Percentiles rank a stretch among this genome's conserved stretches.
These are phyloP conservation scores for Mortierella claussenii DNA, from an alignment of 192 early-diverging fungal species.

Conservation along the genomic window DNA sequence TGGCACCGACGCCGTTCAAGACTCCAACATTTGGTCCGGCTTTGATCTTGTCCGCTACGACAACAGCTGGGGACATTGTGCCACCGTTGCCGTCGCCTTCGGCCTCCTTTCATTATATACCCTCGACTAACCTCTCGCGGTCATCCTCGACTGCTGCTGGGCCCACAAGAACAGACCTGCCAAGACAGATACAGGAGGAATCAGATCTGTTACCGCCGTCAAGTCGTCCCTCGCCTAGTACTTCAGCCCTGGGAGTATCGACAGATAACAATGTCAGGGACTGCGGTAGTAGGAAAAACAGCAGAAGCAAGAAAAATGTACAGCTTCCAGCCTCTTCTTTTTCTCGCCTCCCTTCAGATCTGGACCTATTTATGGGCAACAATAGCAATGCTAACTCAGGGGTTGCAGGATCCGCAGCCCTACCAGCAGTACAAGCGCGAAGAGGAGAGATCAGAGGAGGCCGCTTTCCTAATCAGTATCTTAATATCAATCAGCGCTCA, in stretches of 20 bases:
- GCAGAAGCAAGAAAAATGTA: neutral
- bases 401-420: too few species aligned
- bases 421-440: too few species aligned
- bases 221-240: slow-evolving; percentile 14
- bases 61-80: neutral
- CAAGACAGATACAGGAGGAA: neutral
- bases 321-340: too few species aligned
- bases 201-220: neutral
- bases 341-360: neutral
- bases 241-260: slow-evolving; percentile 15
- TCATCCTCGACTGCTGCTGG: slow-evolving; percentile 1
- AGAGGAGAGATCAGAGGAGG: too few species aligned
- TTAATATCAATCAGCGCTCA: neutral
- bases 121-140: slow-evolving; percentile 23
- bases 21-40: slow-evolving; percentile 49
- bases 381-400: too few species aligned
- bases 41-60: neutral
- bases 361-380: neutral
- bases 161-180: too few species aligned
- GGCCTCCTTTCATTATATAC: slow-evolving; percentile 21
- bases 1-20: slow-evolving; percentile 31
- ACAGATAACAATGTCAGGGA: neutral
- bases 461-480: slow-evolving; percentile 12
- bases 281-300: slow-evolving; percentile 4
- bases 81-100: slow-evolving; percentile 32